These are phyloP conservation scores for Arthonia radiata DNA, from an alignment of 495 filamentous ascomycete species.

Conservation along the genomic window DNA sequence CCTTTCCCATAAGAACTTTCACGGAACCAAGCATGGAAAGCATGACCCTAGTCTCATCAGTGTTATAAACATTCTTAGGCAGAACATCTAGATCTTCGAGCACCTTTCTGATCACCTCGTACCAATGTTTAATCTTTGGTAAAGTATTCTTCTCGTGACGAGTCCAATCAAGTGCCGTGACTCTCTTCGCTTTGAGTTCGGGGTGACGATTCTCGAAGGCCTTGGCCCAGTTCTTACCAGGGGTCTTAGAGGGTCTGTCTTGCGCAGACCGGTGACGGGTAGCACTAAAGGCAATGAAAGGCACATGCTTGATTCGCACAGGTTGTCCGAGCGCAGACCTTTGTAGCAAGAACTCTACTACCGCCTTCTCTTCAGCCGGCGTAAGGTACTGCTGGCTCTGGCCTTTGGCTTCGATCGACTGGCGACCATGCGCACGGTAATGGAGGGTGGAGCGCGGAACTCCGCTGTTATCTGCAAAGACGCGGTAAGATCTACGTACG, in stretches of 20 bases:
- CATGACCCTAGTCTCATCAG: slow-evolving; percentile 4
- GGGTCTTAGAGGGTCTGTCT: no score
- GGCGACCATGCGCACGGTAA: no score
- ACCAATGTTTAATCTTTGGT: slow-evolving; percentile 3
- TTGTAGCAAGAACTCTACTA: slow-evolving; percentile 5
- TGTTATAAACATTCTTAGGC: slow-evolving; percentile 4
- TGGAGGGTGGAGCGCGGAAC: no score
- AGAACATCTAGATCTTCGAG: slow-evolving; percentile 3
- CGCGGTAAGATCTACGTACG: no score
- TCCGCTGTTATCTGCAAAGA: no score
- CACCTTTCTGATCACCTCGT: slow-evolving; percentile 1
- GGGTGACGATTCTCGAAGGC: slow-evolving; percentile 10
- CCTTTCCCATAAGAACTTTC: slow-evolving; percentile 4
- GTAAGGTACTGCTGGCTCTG: slow-evolving; percentile 6
- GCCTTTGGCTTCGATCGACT: slow-evolving; percentile 5
- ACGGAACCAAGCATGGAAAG: slow-evolving; percentile 4
- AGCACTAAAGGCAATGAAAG: slow-evolving; percentile 4
- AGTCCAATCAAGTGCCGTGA: slow-evolving; percentile 8
- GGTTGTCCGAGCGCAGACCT: slow-evolving; percentile 4
- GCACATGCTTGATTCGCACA: slow-evolving; percentile 6
- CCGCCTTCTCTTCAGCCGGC: slow-evolving; percentile 6
- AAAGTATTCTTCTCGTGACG: no score
- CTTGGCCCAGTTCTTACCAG: slow-evolving; percentile 12
- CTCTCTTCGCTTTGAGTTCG: slow-evolving; percentile 9
- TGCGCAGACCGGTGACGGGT: slow-evolving; percentile 3